Percentiles rank a stretch among this genome's conserved stretches.
Conservation (phyloP, 1,139 yeast species). For the Magnusiomyces ingens region DNA sequence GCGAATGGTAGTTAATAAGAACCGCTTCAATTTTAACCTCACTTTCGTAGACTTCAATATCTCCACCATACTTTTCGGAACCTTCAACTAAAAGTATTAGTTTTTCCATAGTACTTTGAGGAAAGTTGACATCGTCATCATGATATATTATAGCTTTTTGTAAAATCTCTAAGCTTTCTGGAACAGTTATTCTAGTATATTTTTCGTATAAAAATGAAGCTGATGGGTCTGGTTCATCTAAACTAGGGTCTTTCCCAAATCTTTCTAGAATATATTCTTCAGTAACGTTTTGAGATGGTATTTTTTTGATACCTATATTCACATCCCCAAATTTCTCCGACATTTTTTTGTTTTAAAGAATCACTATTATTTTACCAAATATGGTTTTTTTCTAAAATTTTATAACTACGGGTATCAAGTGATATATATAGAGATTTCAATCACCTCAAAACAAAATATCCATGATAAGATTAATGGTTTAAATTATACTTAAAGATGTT, state of each 20-base stretch:
- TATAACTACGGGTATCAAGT: no score
- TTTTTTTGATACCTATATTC: no score
- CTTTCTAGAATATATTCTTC: constrained; percentile 6
- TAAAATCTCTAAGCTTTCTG: constrained; percentile 41
- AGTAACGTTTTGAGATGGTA: neutral
- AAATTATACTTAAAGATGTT: no score
- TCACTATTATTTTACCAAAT: no score
- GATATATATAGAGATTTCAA: no score
- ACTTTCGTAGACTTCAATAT: constrained; percentile 21
- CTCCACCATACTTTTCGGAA: constrained; percentile 18
- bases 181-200: constrained; percentile 34
- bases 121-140: constrained; percentile 46
- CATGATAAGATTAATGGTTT: no score
- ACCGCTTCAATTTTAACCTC: constrained; percentile 40
- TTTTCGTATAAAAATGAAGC: constrained; percentile 38
- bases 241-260: constrained; percentile 14
- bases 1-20: constrained; percentile 39
- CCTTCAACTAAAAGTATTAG: constrained; percentile 27
- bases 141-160: constrained; percentile 38
- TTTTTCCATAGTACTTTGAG: constrained; percentile 34
- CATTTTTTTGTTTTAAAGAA: no score
- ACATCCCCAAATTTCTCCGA: no score
- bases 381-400: no score
- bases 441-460: no score
- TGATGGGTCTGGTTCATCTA: constrained; percentile 6